A percentile compares a stretch with the other conserved stretches of the same genome.
These are phyloP conservation scores for Coccinonectria pachysandricola DNA, from an alignment of 2,329 filamentous ascomycete genomes.

Conservation along the genomic window DNA sequence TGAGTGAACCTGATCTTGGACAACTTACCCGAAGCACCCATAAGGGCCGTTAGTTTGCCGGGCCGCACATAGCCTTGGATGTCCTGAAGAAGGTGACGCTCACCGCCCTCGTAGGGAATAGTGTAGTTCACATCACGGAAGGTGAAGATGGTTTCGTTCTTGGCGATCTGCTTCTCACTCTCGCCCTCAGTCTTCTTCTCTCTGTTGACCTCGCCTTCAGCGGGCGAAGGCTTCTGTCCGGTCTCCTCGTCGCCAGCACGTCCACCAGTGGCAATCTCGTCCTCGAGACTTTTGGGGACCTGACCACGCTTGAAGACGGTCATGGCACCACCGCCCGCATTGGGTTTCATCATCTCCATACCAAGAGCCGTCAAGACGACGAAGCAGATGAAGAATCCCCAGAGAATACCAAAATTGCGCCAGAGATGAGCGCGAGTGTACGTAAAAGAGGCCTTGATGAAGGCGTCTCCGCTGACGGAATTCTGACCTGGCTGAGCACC, in stretches of 20 bases:
- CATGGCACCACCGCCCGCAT: slow-evolving; percentile 47
- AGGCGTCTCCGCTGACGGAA: slow-evolving; percentile 43
- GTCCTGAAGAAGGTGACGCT: slow-evolving; percentile 60
- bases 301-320: slow-evolving; percentile 55
- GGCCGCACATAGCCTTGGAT: slow-evolving; percentile 80
- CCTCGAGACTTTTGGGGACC: slow-evolving; percentile 46
- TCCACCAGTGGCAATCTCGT: slow-evolving; percentile 43
- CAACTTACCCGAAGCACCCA: slow-evolving; percentile 47
- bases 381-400: slow-evolving; percentile 67
- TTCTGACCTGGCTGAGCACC: slow-evolving; percentile 35
- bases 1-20: no score
- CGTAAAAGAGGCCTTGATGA: slow-evolving; percentile 40
- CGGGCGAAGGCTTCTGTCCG: slow-evolving; percentile 19
- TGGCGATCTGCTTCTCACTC: slow-evolving; percentile 36
- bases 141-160: slow-evolving; percentile 50
- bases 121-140: slow-evolving; percentile 41
- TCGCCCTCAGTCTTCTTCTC: slow-evolving; percentile 20
- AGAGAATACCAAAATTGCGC: slow-evolving; percentile 70
- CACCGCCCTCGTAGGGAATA: slow-evolving; percentile 46
- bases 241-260: slow-evolving; percentile 37
- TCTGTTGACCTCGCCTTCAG: slow-evolving; percentile 7
- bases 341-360: slow-evolving; percentile 55
- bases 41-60: slow-evolving; percentile 68
- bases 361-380: slow-evolving; percentile 60
- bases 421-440: slow-evolving; percentile 52